phyloP scores from a whole-genome alignment of 257 asterid species.

The Gentiana straminea region DNA sequence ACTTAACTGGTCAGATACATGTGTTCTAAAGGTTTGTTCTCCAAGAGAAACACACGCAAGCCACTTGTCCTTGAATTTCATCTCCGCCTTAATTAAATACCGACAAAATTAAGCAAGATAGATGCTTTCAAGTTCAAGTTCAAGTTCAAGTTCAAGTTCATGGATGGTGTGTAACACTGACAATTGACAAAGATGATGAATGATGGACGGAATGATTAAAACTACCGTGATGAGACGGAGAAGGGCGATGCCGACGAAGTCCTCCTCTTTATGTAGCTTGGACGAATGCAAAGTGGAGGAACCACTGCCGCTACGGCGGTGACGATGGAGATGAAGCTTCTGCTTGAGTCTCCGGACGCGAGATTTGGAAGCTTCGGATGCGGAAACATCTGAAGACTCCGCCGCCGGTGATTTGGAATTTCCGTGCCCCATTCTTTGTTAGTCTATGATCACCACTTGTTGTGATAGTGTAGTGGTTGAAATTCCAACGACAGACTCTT shows the following conservation, averaged over 20 bases:
- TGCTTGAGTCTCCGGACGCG: constrained; percentile 42
- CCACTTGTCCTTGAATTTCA: constrained; percentile 94
- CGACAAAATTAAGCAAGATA: constrained; percentile 11
- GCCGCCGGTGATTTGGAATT: constrained; percentile 31
- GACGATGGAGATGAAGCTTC: constrained; percentile 44
- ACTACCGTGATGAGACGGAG: constrained; percentile 55
- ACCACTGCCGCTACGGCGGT: constrained; percentile 32
- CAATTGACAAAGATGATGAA: too few species aligned
- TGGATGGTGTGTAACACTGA: too few species aligned
- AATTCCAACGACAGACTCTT: too few species aligned
- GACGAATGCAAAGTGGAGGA: constrained; percentile 14
- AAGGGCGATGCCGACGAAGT: constrained; percentile 87
- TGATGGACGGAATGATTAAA: background rate
- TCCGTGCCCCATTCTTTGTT: constrained; percentile 52
- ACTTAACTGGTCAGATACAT: constrained; percentile 70
- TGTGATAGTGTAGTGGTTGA: too few species aligned
- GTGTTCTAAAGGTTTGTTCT: constrained; percentile 82
- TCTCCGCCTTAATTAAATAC: constrained; percentile 70
- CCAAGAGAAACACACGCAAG: constrained; percentile 85
- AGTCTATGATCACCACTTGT: background rate
- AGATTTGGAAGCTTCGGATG: constrained; percentile 31
- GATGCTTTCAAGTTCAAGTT: too few species aligned
- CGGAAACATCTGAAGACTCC: constrained; percentile 33
- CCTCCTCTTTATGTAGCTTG: constrained; percentile 51
- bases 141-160: background rate